These are phyloP conservation scores for Colletotrichum australisinense DNA, from an alignment of 2,329 filamentous ascomycete genomes.

Conservation along the genomic window DNA sequence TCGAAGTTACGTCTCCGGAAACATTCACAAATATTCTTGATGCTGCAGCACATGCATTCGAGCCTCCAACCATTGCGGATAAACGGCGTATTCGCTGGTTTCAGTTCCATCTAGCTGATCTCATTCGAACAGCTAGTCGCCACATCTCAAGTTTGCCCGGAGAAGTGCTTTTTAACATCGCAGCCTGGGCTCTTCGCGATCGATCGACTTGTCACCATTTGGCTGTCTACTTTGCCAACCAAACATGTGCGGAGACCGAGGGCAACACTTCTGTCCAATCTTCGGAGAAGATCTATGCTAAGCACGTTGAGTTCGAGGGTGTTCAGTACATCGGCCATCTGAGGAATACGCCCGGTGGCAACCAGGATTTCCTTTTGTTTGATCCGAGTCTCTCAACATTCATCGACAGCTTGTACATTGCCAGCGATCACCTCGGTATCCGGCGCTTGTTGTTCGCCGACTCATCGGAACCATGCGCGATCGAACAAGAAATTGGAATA, in stretches of 20 bases:
- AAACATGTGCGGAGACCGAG: neutral
- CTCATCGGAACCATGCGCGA: neutral
- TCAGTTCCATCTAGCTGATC: neutral
- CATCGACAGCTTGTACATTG: constrained; percentile 4
- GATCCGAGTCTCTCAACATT: neutral
- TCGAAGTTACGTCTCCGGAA: neutral
- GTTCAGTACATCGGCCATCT: constrained; percentile 11
- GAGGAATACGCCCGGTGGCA: neutral
- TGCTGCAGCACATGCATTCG: neutral
- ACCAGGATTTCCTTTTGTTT: neutral
- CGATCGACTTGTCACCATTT: neutral
- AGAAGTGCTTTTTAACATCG: constrained; percentile 4
- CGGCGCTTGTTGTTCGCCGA: neutral
- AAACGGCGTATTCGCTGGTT: constrained; percentile 7
- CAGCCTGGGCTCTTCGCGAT: neutral
- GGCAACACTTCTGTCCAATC: neutral
- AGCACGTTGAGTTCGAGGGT: constrained; percentile 11
- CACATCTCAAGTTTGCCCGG: neutral
- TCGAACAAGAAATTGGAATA: neutral
- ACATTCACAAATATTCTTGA: constrained; percentile 3
- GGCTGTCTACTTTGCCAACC: neutral
- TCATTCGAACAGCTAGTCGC: too few relatives aligned
- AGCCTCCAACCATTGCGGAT: neutral
- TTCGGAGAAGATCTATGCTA: constrained; percentile 7
- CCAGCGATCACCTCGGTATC: constrained; percentile 13